Evolutionary conservation across 2,329 filamentous ascomycete genomes (phyloP).

Genomic region (Pseudopithomyces chartarum): DNA sequence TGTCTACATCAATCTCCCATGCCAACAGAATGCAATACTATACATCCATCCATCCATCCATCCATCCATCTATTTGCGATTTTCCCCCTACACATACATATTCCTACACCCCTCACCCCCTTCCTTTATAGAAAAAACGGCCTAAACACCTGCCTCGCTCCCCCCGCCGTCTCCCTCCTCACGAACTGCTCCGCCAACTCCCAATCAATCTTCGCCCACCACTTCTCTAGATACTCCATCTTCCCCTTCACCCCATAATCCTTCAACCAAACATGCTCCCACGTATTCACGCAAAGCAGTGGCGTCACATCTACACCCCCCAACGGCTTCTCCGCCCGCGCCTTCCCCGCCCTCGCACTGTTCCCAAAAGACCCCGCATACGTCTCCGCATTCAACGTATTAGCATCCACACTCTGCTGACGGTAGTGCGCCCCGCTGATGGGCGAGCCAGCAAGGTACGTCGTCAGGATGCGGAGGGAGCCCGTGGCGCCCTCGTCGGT

Average conservation of each 20-base stretch:
- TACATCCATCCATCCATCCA: too few relatives aligned
- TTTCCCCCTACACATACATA: conserved; percentile 9
- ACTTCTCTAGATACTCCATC: conserved; percentile 72
- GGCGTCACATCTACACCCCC: conserved; percentile 74
- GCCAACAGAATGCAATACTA: background rate
- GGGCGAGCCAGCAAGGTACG: conserved; percentile 89
- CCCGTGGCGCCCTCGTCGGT: conserved; percentile 50
- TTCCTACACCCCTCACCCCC: background rate
- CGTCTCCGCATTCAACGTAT: conserved; percentile 55
- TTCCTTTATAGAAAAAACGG: conserved; percentile 21
- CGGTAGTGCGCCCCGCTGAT: conserved; percentile 86
- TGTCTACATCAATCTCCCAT: too few relatives aligned
- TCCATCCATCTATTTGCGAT: background rate
- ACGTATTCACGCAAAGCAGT: conserved; percentile 90
- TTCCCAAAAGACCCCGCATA: conserved; percentile 48
- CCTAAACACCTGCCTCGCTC: background rate
- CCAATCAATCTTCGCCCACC: conserved; percentile 94
- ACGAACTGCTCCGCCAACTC: conserved; percentile 60
- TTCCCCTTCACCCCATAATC: conserved; percentile 83
- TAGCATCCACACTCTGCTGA: conserved; percentile 70
- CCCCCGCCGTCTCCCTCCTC: conserved; percentile 9
- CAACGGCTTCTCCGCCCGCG: conserved; percentile 56
- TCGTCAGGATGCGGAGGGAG: conserved; percentile 73
- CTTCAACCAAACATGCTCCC: conserved; percentile 90
- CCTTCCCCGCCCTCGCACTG: conserved; percentile 29